phyloP scores from a whole-genome alignment of 345 rosid species.

The Brassica carinata region DNA sequence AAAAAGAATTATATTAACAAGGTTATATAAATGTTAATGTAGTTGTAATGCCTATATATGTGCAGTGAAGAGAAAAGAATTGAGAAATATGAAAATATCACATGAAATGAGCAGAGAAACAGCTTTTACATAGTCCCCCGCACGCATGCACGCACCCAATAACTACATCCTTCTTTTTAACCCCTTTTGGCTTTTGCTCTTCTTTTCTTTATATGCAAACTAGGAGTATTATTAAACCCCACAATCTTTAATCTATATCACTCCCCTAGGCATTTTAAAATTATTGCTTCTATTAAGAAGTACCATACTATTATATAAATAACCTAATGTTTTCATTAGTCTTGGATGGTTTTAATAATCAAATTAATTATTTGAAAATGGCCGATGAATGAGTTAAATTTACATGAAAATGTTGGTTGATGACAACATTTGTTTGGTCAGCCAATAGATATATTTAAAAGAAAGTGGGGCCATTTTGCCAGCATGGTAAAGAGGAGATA shows the following conservation, averaged over 20 bases:
- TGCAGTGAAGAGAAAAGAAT: slow-evolving; percentile 29
- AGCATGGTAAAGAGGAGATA: slow-evolving; percentile 28
- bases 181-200: background rate
- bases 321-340: background rate
- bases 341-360: background rate
- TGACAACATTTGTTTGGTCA: background rate
- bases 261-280: background rate
- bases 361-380: background rate
- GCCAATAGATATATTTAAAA: background rate
- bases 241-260: background rate
- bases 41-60: background rate
- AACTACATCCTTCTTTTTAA: slow-evolving; percentile 24
- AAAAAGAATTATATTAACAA: background rate
- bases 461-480: slow-evolving; percentile 20
- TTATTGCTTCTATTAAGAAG: background rate
- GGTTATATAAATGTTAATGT: background rate
- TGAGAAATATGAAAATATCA: slow-evolving; percentile 28
- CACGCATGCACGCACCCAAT: slow-evolving; percentile 36
- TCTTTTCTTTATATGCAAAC: background rate
- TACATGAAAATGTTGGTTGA: background rate
- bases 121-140: slow-evolving; percentile 39
- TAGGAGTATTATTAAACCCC: slow-evolving; percentile 7
- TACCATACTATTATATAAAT: background rate
- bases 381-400: background rate
- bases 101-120: slow-evolving; percentile 33